Base-by-base conservation (phyloP, 2,329 filamentous ascomycete species). In the Chaetothyriales sp. region DNA sequence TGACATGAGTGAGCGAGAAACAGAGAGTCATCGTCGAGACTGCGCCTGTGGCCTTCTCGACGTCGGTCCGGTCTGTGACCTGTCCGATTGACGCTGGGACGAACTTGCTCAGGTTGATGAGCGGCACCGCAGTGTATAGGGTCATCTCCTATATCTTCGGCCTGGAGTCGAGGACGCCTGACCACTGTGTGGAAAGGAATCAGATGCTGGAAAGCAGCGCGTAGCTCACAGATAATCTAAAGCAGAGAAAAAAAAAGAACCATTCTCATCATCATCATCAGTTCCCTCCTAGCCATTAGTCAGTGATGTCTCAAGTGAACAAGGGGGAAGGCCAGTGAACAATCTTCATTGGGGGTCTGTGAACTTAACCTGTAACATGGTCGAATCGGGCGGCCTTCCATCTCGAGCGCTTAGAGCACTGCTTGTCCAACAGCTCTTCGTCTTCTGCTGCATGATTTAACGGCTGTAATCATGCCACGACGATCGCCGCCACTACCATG, bases 131-230 rank as follows among this genome's bases (percentile, higher is more conserved):
- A 53, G 54, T 63, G 61, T 59, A 65, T 75, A 74, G 73, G 72
- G 52, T 73, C 73, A 75, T 75, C 72, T 66, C 69, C 73, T 75
- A 75, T 69, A 62, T 53, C 67, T 72, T 69, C 67, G 66, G 67
- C 71, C 70, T 71, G 67, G 70, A 53, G 60, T 62, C 63, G 60
- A 64, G 62, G 64, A 65, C 61, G 65, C 67, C 62, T 54, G 59
- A 61, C 64, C 62, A 61, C 62, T 51, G 54, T 61, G 62, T 57
- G 62, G 52, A 46, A 46, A 66, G 68, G 73, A 74, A 75, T 65
- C 59, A 55, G 73, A 74, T 76, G 73, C 73, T 69, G 73, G 65
- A 61, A 47, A 39, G 32, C 57, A 64, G 50, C 64, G 64, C 66
- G 64, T 65, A 64, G 63, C 55, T 68, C 60, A 62, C 65, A 66